Conservation (phyloP, 1,139 yeast species). For the Magnusiomyces suaveolens region DNA sequence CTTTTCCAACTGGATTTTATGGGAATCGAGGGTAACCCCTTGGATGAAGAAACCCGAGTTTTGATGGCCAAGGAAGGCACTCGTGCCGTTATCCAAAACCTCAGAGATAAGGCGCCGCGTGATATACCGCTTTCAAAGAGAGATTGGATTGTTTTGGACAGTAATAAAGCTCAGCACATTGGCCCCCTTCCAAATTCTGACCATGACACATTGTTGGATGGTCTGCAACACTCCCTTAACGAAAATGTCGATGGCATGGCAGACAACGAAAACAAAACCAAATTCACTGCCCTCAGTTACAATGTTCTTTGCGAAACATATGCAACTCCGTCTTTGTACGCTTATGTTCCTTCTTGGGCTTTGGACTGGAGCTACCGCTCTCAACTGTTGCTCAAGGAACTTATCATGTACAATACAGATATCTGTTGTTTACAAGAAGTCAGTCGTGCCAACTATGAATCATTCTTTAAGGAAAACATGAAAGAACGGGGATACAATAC, state of each 20-base stretch:
- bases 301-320: conserved; percentile 92
- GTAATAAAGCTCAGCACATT: conserved; percentile 42
- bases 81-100: conserved; percentile 63
- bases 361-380: conserved; percentile 89
- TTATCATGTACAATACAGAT: conserved; percentile 57
- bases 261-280: conserved; percentile 16
- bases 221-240: conserved; percentile 25
- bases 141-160: conserved; percentile 70
- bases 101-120: conserved; percentile 75
- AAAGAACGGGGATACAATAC: conserved; percentile 70
- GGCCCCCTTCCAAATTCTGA: conserved; percentile 5
- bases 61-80: conserved; percentile 77
- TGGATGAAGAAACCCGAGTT: conserved; percentile 55
- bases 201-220: conserved; percentile 24
- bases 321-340: conserved; percentile 86
- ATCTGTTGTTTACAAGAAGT: conserved; percentile 91
- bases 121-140: conserved; percentile 60
- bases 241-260: conserved; percentile 17
- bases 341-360: conserved; percentile 96
- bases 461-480: conserved; percentile 74
- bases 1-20: conserved; percentile 74
- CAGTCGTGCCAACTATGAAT: conserved; percentile 76
- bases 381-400: conserved; percentile 62
- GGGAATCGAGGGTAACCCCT: conserved; percentile 90
- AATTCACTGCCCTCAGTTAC: conserved; percentile 72